Percentiles rank a stretch among this genome's conserved stretches.
These are phyloP conservation scores for Porogramme epimiltina DNA, from an alignment of 1,284 basidiomycete genomes.

Conservation along the genomic window DNA sequence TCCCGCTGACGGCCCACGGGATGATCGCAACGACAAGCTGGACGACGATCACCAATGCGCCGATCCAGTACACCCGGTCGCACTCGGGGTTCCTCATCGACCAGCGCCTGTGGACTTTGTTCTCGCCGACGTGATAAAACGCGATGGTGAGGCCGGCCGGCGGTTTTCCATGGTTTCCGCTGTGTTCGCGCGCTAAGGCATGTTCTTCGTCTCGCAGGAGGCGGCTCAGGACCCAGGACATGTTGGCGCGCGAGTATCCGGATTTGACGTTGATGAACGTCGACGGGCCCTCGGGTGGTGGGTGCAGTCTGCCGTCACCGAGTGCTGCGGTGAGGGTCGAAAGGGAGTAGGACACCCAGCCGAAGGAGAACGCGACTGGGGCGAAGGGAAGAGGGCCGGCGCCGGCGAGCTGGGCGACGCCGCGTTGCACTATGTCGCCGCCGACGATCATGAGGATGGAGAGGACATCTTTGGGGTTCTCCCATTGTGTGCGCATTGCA, in stretches of 20 bases:
- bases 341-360: conserved; percentile 36
- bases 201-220: conserved; percentile 28
- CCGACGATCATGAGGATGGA: conserved; percentile 34
- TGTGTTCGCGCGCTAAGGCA: neutral
- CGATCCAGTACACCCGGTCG: conserved; percentile 30
- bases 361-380: conserved; percentile 37
- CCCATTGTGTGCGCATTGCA: conserved; percentile 24
- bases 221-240: conserved; percentile 31
- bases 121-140: conserved; percentile 7
- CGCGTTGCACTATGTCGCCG: conserved; percentile 32
- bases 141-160: conserved; percentile 13
- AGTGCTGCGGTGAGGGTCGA: conserved; percentile 24
- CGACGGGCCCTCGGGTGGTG: conserved; percentile 26
- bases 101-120: neutral
- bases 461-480: conserved; percentile 30
- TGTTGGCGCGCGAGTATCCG: conserved; percentile 25
- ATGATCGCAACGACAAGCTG: conserved; percentile 29
- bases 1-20: conserved; percentile 20
- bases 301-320: conserved; percentile 30
- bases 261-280: conserved; percentile 26
- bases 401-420: conserved; percentile 31
- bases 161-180: neutral
- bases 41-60: conserved; percentile 20
- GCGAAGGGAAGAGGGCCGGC: conserved; percentile 18
- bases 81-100: conserved; percentile 16